Percentiles rank a stretch among this genome's conserved stretches.
Conservation (phyloP, 2,329 filamentous ascomycete species). For the Pseudogymnoascus sp. region DNA sequence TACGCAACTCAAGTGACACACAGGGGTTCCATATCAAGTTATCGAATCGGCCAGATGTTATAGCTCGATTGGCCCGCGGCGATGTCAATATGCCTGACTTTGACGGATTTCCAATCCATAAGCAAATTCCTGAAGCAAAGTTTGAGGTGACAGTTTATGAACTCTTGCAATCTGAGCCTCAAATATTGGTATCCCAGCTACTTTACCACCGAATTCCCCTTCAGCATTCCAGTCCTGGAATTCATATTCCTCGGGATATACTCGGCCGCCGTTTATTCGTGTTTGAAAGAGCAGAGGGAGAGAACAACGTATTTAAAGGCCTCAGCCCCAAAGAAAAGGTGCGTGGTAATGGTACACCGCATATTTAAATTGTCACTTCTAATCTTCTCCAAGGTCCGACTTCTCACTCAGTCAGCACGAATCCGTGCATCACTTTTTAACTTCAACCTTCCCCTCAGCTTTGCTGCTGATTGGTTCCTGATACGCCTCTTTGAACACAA, state of each 20-base stretch:
- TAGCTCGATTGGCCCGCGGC: slow-evolving; percentile 18
- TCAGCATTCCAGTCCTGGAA: slow-evolving; percentile 9
- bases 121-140: slow-evolving; percentile 16
- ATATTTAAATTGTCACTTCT: not conserved
- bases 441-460: not conserved
- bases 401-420: not conserved
- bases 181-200: slow-evolving; percentile 17
- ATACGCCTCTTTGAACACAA: slow-evolving; percentile 23
- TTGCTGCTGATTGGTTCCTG: slow-evolving; percentile 17
- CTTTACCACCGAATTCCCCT: slow-evolving; percentile 19
- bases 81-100: slow-evolving; percentile 18
- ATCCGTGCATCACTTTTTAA: not conserved
- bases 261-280: not conserved
- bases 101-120: slow-evolving; percentile 13
- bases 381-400: not conserved
- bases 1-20: not conserved
- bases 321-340: not conserved
- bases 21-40: slow-evolving; percentile 17
- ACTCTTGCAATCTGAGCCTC: slow-evolving; percentile 16
- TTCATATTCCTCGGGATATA: slow-evolving; percentile 8
- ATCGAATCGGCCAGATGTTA: slow-evolving; percentile 17
- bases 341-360: not conserved
- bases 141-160: slow-evolving; percentile 20
- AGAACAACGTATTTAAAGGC: slow-evolving; percentile 13
- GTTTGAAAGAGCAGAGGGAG: slow-evolving; percentile 13